Evolutionary conservation across 1,284 basidiomycete species (phyloP).

Genomic region (Exsudoporus floridanus): DNA sequence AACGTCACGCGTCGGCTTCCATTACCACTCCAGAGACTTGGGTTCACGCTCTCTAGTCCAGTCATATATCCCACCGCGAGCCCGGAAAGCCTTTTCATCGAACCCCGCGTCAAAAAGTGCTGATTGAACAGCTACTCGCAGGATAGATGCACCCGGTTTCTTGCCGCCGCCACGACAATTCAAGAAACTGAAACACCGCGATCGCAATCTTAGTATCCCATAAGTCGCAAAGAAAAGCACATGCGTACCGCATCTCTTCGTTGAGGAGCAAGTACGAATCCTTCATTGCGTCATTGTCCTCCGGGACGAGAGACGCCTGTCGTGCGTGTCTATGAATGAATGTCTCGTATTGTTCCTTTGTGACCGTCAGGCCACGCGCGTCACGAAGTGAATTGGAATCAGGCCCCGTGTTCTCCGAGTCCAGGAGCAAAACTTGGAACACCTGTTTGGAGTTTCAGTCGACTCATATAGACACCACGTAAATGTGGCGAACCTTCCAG

Average conservation of each 20-base stretch:
- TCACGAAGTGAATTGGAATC: slow-evolving; percentile 18
- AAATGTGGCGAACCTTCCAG: slow-evolving; percentile 11
- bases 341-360: slow-evolving; percentile 12
- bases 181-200: slow-evolving; percentile 3
- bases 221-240: background rate
- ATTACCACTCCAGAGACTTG: slow-evolving; percentile 9
- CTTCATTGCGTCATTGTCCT: slow-evolving; percentile 22
- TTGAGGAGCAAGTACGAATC: slow-evolving; percentile 21
- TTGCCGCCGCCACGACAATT: slow-evolving; percentile 12
- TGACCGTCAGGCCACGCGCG: slow-evolving; percentile 10
- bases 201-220: background rate
- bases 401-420: slow-evolving; percentile 17
- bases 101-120: slow-evolving; percentile 20
- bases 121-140: slow-evolving; percentile 11
- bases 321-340: slow-evolving; percentile 11
- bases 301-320: slow-evolving; percentile 9
- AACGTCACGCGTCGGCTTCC: background rate
- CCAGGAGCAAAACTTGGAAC: slow-evolving; percentile 19
- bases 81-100: slow-evolving; percentile 12
- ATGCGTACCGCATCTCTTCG: slow-evolving; percentile 15
- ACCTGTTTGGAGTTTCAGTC: slow-evolving; percentile 9
- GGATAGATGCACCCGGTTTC: slow-evolving; percentile 15
- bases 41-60: slow-evolving; percentile 3
- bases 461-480: too few species aligned
- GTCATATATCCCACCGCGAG: slow-evolving; percentile 7